Percentiles rank a stretch among this genome's conserved stretches.
phyloP scores from a whole-genome alignment of 495 filamentous ascomycete species.

The Xylona heveae region DNA sequence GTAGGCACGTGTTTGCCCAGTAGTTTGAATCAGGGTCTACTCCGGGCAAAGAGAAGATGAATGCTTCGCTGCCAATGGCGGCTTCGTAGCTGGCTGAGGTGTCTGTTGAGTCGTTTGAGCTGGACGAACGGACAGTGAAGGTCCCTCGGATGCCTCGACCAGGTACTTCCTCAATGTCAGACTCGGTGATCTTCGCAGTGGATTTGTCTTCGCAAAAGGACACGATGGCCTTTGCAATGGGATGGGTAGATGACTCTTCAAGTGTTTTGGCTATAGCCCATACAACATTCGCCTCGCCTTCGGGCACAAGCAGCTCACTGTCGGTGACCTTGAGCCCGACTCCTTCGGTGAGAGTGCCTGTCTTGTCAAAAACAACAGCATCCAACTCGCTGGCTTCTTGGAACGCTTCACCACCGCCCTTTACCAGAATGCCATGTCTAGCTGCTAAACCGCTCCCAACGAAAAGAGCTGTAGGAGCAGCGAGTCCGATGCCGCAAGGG shows the following conservation, averaged over 20 bases:
- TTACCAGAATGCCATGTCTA: slow-evolving; percentile 72
- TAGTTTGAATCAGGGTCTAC: slow-evolving; percentile 21
- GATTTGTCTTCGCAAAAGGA: slow-evolving; percentile 33
- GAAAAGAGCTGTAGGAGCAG: slow-evolving; percentile 82
- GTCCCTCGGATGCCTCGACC: slow-evolving; percentile 63
- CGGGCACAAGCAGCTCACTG: slow-evolving; percentile 29
- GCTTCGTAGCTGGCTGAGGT: slow-evolving; percentile 30
- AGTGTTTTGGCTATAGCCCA: slow-evolving; percentile 38
- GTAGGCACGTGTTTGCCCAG: slow-evolving; percentile 26
- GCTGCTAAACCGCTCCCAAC: slow-evolving; percentile 81
- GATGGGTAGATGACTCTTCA: slow-evolving; percentile 73
- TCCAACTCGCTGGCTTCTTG: slow-evolving; percentile 78
- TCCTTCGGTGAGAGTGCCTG: slow-evolving; percentile 74
- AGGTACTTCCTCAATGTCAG: slow-evolving; percentile 47
- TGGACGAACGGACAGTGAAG: slow-evolving; percentile 34
- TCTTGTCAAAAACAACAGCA: slow-evolving; percentile 90
- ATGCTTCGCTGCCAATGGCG: slow-evolving; percentile 64
- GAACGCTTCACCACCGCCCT: slow-evolving; percentile 91
- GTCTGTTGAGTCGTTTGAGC: slow-evolving; percentile 3
- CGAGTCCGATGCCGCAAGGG: slow-evolving; percentile 80
- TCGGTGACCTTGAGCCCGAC: slow-evolving; percentile 65
- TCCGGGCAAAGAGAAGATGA: slow-evolving; percentile 25
- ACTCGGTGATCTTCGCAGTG: slow-evolving; percentile 15
- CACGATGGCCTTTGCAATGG: slow-evolving; percentile 66
- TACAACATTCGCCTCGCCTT: slow-evolving; percentile 16